Evolutionary conservation across 2,329 filamentous ascomycete species (phyloP), one percentile per base, ranked within the genome.

Genomic region (Thyridium curvatum): DNA sequence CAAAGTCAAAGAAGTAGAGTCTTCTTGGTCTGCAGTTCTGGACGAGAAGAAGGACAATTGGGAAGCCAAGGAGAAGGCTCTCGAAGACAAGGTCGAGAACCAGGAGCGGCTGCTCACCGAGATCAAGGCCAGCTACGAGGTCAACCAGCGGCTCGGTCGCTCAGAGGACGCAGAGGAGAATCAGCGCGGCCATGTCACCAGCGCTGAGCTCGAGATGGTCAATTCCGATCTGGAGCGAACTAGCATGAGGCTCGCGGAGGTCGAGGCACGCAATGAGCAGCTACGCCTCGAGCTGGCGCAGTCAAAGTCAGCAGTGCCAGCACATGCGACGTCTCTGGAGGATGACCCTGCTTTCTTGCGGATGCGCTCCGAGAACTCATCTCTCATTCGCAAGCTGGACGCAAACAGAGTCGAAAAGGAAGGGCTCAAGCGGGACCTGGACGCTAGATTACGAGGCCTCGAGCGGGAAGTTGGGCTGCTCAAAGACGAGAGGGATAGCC

Each of bases 21-120:
- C 78, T 12, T 93, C 88, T 3, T 98, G 93, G 91, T 77, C 79
- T 12, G 89, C 87, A 17, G 90, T 96, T 4, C 61, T 98, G 37
- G 82, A 86, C 41, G 93, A 98, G 69, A 96, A 95, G 65, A 84
- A 87, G 52, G 88, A 91, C 59, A 98, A 98, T 56, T 98, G 93
- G 93, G 82, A 85, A 39, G 82, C 91, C 8, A 96, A 94, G 58
- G 93, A 98, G 66, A 59, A 86, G 65, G 81, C 78, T 18, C 64
- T 96, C 43, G 89, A 95, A 54, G 91, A 97, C 52, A 97, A 96
- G 64, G 72, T 94, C 3, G 91, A 96, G 60, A 94, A 84, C 51
- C 91, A 98, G 57, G 93, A 98, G 35, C 81, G 89, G 7, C 65
- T 98, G 30, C 65, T 98, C 50, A 95, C 86, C 55, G 94, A 98